phyloP scores from a whole-genome alignment of 306 rosid species.

The Trichosanthes cucumerina region DNA sequence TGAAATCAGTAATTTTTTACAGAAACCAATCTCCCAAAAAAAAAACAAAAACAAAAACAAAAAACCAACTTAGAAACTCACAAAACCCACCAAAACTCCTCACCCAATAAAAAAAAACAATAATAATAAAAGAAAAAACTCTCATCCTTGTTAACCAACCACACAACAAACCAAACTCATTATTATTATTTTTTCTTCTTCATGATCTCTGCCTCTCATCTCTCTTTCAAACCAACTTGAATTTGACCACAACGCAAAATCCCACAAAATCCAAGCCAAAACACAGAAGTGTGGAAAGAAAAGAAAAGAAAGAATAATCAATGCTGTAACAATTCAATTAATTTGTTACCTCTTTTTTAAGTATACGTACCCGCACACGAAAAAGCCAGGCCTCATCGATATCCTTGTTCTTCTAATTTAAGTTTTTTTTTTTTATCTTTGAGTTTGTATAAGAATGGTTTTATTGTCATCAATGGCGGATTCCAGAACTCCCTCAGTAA shows the following conservation, averaged over 20 bases:
- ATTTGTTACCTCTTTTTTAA: not conserved
- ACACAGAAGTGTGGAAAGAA: not conserved
- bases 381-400: not conserved
- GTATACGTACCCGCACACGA: not conserved
- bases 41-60: too few relatives aligned
- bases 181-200: not conserved
- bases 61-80: not conserved
- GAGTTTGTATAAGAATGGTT: not conserved
- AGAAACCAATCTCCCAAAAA: not conserved
- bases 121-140: not conserved
- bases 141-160: conserved; percentile 1
- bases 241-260: not conserved
- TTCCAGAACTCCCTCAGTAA: conserved; percentile 1
- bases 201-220: not conserved
- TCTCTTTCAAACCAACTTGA: not conserved
- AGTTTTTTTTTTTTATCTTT: not conserved
- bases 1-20: not conserved
- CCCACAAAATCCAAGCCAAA: conserved; percentile 4
- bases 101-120: not conserved
- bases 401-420: not conserved
- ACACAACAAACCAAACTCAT: not conserved
- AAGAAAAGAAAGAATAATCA: not conserved
- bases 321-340: not conserved
- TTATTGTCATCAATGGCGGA: not conserved
- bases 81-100: not conserved